phyloP scores from a whole-genome alignment of 2,329 filamentous ascomycete species.

The Cladophialophora bantiana region DNA sequence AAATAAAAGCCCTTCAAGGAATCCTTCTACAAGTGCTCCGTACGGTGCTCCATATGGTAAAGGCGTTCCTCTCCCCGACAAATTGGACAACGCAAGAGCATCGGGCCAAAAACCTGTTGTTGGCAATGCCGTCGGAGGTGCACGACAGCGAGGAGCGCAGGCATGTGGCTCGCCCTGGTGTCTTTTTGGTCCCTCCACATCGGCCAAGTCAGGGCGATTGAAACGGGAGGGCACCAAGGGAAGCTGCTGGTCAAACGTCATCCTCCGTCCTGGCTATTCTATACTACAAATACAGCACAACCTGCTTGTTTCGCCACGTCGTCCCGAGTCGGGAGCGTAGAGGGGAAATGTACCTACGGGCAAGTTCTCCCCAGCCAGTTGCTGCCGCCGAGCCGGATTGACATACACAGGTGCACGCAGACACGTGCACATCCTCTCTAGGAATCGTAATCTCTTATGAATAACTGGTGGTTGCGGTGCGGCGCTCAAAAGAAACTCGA shows the following conservation, averaged over 20 bases:
- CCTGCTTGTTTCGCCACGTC: constrained; percentile 1
- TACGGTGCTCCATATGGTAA: not conserved
- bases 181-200: not conserved
- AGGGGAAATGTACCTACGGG: not conserved
- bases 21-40: not conserved
- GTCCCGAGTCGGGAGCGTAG: not conserved
- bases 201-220: constrained; percentile 1
- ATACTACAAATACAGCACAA: not conserved
- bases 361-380: not conserved
- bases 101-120: constrained; percentile 16
- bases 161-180: not conserved
- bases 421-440: not conserved
- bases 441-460: not conserved
- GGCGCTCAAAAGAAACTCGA: constrained; percentile 8
- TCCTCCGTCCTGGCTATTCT: not conserved
- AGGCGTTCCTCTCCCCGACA: not conserved
- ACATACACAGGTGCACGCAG: not conserved
- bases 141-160: not conserved
- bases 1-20: not conserved
- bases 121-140: constrained; percentile 17
- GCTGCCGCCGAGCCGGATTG: not conserved
- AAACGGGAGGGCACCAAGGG: not conserved
- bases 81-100: not conserved
- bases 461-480: constrained; percentile 3
- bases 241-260: constrained; percentile 16